Base-by-base conservation (phyloP, 495 filamentous ascomycete species). In the Jackrogersella minutella region DNA sequence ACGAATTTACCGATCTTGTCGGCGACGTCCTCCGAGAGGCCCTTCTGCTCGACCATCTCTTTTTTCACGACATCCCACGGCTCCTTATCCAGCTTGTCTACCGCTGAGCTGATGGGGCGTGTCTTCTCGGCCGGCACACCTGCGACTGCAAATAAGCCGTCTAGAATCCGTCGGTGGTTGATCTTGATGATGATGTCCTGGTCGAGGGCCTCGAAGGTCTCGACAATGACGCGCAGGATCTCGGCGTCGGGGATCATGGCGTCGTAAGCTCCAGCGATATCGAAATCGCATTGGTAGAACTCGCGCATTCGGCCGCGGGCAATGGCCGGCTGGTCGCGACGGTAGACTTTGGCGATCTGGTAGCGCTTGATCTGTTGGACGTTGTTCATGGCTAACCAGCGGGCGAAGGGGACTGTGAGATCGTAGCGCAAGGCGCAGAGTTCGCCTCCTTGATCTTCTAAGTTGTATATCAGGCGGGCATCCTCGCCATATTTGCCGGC, bases 401-500 rank as follows among this genome's bases (percentile, higher is more conserved):
- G 89, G 14, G 93, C 93, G 65, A 97, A 96, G n/a, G 93, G 93
- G 8, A 96, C 91, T 2, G 91, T 93, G 47, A 93, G 78, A 69
- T 93, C 91, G 75, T 93, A 93, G 49, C 91, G 88, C 40, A 93
- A 79, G 11, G 90, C 90, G 82, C 91, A 94, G 72, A 93, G 83
- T 77, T 97, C 93, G 56, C 93, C 92, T 57, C 93, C 92, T 73
- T 97, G 93, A 70, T 96, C 92, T 54, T 88, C 85, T 58, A 96
- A 86, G 74, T 97, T 90, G 79, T 96, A 96, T 77, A 95, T 96
- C 68, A 93, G 85, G 73, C 89, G 90, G 51, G 83, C 86, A 77
- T 92, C 90, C 80, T 93, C 91, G 68, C 92, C 91, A 77, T 94
- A 93, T 80, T 92, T 95, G 53, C 91, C 93, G 6, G 92, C 83